phyloP scores from a whole-genome alignment of 768 basidiomycete species.

The Sistotremastrum niveocremeum region DNA sequence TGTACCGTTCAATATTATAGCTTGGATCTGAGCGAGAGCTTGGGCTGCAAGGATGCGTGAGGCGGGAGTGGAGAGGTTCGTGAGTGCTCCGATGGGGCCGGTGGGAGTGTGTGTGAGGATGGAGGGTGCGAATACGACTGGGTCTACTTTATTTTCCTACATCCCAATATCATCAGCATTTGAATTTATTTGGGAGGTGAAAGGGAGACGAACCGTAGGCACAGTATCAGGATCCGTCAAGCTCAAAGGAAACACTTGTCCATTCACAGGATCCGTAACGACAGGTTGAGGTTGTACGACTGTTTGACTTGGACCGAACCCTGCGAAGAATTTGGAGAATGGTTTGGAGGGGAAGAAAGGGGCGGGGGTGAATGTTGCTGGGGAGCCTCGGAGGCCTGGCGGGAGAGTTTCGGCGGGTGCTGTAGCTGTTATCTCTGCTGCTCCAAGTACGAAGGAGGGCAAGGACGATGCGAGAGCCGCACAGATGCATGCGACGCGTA shows the following conservation, averaged over 20 bases:
- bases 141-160: background rate
- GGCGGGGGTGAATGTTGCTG: constrained; percentile 5
- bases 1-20: constrained; percentile 2
- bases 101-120: background rate
- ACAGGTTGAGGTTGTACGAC: constrained; percentile 4
- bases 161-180: too few species aligned
- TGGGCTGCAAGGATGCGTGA: background rate
- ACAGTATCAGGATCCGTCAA: constrained; percentile 7
- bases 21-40: constrained; percentile 1
- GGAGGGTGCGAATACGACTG: constrained; percentile 6
- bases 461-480: too few species aligned
- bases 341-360: constrained; percentile 2
- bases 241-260: constrained; percentile 5
- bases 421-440: too few species aligned
- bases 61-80: constrained; percentile 4
- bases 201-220: constrained; percentile 4
- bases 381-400: background rate
- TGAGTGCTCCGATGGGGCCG: background rate
- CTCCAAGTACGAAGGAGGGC: too few species aligned
- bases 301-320: constrained; percentile 5
- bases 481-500: too few species aligned
- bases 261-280: constrained; percentile 5
- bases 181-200: too few species aligned
- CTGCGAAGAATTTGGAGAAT: constrained; percentile 4
- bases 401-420: too few species aligned